Conservation (phyloP, 1,284 basidiomycete species). For the Sporisorium graminicola region DNA sequence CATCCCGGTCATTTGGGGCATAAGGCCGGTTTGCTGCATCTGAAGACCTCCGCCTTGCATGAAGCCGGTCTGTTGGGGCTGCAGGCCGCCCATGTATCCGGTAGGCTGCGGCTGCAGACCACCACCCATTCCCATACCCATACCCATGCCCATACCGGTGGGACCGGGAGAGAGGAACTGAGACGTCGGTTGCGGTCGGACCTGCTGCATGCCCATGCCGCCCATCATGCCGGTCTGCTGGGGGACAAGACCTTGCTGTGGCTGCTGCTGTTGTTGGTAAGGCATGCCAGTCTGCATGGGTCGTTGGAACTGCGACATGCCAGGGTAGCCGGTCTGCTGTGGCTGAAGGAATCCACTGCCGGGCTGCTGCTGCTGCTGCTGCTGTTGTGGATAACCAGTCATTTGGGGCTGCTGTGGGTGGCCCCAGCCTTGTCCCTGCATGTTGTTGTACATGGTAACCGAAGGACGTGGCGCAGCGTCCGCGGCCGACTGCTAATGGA, state of each 20-base stretch:
- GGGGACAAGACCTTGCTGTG: slow-evolving; percentile 35
- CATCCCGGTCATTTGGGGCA: slow-evolving; percentile 69
- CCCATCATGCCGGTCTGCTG: slow-evolving; percentile 48
- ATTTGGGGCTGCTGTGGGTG: slow-evolving; percentile 55
- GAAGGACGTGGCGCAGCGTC: slow-evolving; percentile 8
- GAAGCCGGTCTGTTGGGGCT: slow-evolving; percentile 56
- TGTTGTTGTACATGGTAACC: slow-evolving; percentile 58
- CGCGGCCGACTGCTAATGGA: slow-evolving; percentile 10
- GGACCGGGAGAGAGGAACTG: slow-evolving; percentile 44
- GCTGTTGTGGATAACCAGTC: slow-evolving; percentile 58
- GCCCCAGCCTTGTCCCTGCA: slow-evolving; percentile 60
- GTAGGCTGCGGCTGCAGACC: slow-evolving; percentile 58
- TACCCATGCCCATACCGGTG: slow-evolving; percentile 55
- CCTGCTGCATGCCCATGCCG: slow-evolving; percentile 40
- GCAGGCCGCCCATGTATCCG: slow-evolving; percentile 57
- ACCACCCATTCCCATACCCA: slow-evolving; percentile 37
- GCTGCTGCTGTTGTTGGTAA: slow-evolving; percentile 33
- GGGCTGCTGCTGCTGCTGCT: slow-evolving; percentile 55
- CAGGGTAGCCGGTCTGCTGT: slow-evolving; percentile 56
- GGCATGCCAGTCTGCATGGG: slow-evolving; percentile 55
- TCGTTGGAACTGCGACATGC: slow-evolving; percentile 53
- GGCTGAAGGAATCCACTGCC: slow-evolving; percentile 53
- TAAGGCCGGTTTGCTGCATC: slow-evolving; percentile 64
- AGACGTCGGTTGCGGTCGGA: slow-evolving; percentile 37
- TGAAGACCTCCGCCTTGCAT: slow-evolving; percentile 53